A percentile compares a stretch with the other conserved stretches of the same genome.
Evolutionary conservation across 129 eudicot species (phyloP).

Genomic region (Pseudognaphalium luteoalbum): DNA sequence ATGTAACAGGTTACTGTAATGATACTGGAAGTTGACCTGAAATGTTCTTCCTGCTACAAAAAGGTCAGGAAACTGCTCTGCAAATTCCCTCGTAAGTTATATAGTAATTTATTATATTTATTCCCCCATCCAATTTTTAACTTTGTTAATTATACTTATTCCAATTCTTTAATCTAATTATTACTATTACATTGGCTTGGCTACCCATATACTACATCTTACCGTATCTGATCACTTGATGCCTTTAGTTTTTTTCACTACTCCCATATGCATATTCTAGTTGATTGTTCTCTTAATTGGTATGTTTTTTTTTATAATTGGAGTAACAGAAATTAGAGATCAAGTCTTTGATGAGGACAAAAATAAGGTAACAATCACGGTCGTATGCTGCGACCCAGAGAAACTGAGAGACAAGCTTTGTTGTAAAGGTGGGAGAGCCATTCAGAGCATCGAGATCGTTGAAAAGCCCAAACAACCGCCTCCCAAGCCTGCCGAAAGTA

Average conservation of each 20-base stretch:
- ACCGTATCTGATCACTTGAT: not conserved
- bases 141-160: not conserved
- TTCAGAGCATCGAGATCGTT: slow-evolving; percentile 65
- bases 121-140: too few relatives aligned
- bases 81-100: not conserved
- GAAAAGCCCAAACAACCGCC: slow-evolving; percentile 25
- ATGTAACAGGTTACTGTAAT: slow-evolving; percentile 49
- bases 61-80: slow-evolving; percentile 77
- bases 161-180: not conserved
- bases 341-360: slow-evolving; percentile 69
- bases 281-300: not conserved
- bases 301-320: slow-evolving; percentile 1
- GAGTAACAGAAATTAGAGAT: slow-evolving; percentile 66
- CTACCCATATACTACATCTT: not conserved
- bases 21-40: slow-evolving; percentile 82
- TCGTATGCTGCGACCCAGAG: slow-evolving; percentile 84
- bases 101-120: too few relatives aligned
- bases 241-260: not conserved
- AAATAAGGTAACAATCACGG: slow-evolving; percentile 63
- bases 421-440: slow-evolving; percentile 56
- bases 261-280: not conserved
- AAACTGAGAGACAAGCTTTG: slow-evolving; percentile 73
- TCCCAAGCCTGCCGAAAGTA: slow-evolving; percentile 16
- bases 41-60: slow-evolving; percentile 78
- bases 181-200: not conserved